These are phyloP conservation scores for Lactuca sativa DNA, from an alignment of 129 eudicot genomes.

Conservation along the genomic window DNA sequence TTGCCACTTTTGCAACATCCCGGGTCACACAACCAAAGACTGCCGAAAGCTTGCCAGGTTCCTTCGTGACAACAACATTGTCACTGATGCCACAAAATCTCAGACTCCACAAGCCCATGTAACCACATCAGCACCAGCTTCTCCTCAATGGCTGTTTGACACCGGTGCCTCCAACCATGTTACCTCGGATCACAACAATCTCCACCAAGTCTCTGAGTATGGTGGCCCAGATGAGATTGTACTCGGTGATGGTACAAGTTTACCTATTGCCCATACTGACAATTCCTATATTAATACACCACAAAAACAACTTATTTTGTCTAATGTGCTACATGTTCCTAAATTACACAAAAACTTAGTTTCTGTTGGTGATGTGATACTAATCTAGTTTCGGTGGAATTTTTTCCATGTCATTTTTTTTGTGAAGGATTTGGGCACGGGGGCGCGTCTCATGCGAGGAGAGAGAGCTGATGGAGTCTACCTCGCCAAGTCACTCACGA, in stretches of 20 bases:
- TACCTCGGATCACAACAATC: neutral
- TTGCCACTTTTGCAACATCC: too few species aligned
- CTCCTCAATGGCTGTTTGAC: neutral
- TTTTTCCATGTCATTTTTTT: too few species aligned
- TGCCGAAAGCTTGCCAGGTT: neutral
- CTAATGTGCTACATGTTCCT: neutral
- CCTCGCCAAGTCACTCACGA: too few species aligned
- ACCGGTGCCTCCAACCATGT: slow-evolving; percentile 8
- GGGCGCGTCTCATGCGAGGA: too few species aligned
- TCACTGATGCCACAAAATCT: neutral
- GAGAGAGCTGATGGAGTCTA: neutral
- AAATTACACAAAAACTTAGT: neutral
- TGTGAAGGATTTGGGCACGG: too few species aligned
- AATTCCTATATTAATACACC: neutral
- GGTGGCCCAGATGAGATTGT: too few species aligned
- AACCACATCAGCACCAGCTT: neutral
- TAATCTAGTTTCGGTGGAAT: too few species aligned
- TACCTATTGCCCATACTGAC: neutral
- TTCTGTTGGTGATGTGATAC: neutral
- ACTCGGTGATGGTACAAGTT: neutral
- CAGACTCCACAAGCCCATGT: neutral
- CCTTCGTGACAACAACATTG: neutral
- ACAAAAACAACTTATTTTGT: neutral
- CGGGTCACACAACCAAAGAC: too few species aligned
- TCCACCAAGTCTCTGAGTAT: too few species aligned